phyloP scores from a whole-genome alignment of 2,329 filamentous ascomycete genomes.

The Nemania abortiva region DNA sequence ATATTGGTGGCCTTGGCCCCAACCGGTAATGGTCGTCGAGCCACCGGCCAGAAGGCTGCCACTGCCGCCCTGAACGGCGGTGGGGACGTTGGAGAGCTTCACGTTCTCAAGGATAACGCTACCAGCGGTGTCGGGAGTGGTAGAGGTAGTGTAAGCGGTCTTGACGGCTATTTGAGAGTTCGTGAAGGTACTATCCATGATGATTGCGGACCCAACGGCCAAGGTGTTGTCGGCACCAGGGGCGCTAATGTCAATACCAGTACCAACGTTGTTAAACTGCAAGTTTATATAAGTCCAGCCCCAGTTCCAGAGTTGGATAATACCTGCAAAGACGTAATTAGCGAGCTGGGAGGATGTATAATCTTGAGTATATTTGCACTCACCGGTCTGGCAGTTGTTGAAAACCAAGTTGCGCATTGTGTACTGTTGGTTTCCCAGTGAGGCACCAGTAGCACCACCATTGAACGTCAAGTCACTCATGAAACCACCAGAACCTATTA shows the following conservation, averaged over 20 bases:
- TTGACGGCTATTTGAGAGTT: slow-evolving; percentile 74
- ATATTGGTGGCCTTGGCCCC: slow-evolving; percentile 77
- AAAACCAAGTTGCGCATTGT: slow-evolving; percentile 76
- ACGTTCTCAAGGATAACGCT: slow-evolving; percentile 69
- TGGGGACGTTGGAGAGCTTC: slow-evolving; percentile 53
- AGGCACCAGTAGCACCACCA: slow-evolving; percentile 70
- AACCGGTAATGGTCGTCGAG: slow-evolving; percentile 67
- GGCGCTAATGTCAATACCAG: slow-evolving; percentile 71
- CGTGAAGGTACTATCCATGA: slow-evolving; percentile 76
- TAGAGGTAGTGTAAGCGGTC: slow-evolving; percentile 64
- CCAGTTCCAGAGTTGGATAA: slow-evolving; percentile 81
- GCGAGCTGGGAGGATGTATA: not conserved
- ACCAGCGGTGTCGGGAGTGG: slow-evolving; percentile 62
- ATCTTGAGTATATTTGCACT: slow-evolving; percentile 38
- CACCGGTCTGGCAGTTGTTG: slow-evolving; percentile 69
- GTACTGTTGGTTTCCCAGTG: slow-evolving; percentile 77
- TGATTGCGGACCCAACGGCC: slow-evolving; percentile 75
- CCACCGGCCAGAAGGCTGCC: slow-evolving; percentile 67
- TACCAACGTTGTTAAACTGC: slow-evolving; percentile 68
- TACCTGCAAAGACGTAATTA: slow-evolving; percentile 49
- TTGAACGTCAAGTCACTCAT: slow-evolving; percentile 72
- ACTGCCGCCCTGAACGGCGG: slow-evolving; percentile 55
- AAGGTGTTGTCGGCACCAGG: slow-evolving; percentile 60
- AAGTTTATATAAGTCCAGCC: slow-evolving; percentile 75
- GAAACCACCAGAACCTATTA: slow-evolving; percentile 55